These are phyloP conservation scores for Pseudozyma flocculosa DNA, from an alignment of 1,284 basidiomycete genomes.

Conservation along the genomic window DNA sequence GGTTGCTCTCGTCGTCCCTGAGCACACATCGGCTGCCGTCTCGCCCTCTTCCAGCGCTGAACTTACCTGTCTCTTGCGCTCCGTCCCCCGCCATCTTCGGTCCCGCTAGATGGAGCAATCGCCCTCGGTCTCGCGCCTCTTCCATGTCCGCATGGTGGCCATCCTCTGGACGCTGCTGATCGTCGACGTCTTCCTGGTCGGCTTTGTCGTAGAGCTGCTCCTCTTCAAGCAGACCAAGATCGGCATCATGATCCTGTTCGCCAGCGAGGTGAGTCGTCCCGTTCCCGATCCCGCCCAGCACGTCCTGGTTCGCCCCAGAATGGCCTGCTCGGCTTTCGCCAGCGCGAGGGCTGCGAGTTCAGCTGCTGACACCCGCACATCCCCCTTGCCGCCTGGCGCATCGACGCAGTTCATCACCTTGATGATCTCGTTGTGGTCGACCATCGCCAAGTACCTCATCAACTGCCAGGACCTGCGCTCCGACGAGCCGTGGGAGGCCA, in stretches of 20 bases:
- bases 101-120: constrained; percentile 81
- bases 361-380: background rate
- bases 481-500: constrained; percentile 77
- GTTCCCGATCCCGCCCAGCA: background rate
- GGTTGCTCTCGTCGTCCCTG: too few species aligned
- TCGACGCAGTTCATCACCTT: constrained; percentile 72
- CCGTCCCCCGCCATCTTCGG: too few species aligned
- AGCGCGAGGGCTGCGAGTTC: too few species aligned
- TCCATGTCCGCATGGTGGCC: constrained; percentile 78
- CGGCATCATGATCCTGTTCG: constrained; percentile 82
- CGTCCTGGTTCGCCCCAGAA: too few species aligned
- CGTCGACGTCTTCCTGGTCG: constrained; percentile 72
- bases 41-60: too few species aligned
- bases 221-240: constrained; percentile 58
- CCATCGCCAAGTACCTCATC: constrained; percentile 80
- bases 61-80: too few species aligned
- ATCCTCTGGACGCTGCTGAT: constrained; percentile 72
- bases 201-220: constrained; percentile 69
- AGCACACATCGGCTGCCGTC: too few species aligned
- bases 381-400: too few species aligned
- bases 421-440: constrained; percentile 75
- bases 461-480: constrained; percentile 71
- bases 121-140: constrained; percentile 75
- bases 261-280: constrained; percentile 66
- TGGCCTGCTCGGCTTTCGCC: too few species aligned